Conservation (phyloP, 768 basidiomycete genomes). For the Chalciporus pseudorubinellus region DNA sequence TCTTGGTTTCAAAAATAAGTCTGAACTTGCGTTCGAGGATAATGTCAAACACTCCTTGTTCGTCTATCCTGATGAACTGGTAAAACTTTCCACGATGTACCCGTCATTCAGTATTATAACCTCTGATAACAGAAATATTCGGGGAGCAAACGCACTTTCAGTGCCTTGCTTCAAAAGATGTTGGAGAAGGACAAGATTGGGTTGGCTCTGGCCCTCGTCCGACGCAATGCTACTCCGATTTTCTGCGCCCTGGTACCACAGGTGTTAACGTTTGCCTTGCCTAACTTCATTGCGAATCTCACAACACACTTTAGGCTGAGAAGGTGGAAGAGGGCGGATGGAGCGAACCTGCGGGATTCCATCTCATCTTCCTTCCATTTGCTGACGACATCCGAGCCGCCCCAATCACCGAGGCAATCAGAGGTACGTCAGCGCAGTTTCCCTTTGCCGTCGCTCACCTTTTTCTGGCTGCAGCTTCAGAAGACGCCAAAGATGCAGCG, state of each 20-base stretch:
- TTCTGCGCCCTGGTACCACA: constrained; percentile 90
- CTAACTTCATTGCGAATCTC: not conserved
- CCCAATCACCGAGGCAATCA: constrained; percentile 60
- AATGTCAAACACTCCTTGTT: constrained; percentile 91
- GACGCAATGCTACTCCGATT: constrained; percentile 69
- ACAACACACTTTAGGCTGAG: constrained; percentile 53
- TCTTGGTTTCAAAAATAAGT: constrained; percentile 83
- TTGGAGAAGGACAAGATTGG: constrained; percentile 78
- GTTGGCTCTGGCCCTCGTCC: constrained; percentile 64
- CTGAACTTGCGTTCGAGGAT: constrained; percentile 76
- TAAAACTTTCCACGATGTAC: constrained; percentile 31
- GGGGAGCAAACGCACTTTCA: constrained; percentile 91
- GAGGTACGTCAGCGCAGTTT: constrained; percentile 44
- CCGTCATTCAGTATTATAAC: not conserved
- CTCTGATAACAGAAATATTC: constrained; percentile 57
- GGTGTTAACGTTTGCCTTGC: constrained; percentile 37
- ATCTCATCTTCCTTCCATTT: constrained; percentile 90
- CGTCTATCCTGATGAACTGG: constrained; percentile 89
- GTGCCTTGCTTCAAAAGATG: constrained; percentile 81
- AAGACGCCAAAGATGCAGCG: constrained; percentile 65
- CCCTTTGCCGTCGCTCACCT: not conserved
- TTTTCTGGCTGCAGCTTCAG: constrained; percentile 50
- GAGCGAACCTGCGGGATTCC: constrained; percentile 86
- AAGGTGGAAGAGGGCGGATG: constrained; percentile 65
- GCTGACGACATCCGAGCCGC: constrained; percentile 90